Percentiles rank a stretch among this genome's conserved stretches.
These are phyloP conservation scores for Solanum ossicruentum DNA, from an alignment of 257 asterid species.

Conservation along the genomic window DNA sequence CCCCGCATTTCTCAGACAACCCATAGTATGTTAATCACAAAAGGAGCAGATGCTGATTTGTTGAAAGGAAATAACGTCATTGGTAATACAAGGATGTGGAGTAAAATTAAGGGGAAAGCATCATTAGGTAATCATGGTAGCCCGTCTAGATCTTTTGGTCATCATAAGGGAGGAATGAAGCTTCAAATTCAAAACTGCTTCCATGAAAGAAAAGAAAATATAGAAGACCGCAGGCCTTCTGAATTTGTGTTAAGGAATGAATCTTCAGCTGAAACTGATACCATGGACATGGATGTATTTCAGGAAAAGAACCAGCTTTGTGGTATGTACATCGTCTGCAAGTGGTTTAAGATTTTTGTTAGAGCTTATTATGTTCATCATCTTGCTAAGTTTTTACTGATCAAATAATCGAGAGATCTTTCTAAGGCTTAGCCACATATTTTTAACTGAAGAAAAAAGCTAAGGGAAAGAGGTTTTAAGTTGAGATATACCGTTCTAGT, in stretches of 20 bases:
- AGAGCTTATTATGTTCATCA: neutral
- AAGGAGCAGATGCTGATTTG: conserved; percentile 21
- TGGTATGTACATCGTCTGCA: conserved; percentile 14
- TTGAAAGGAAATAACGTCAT: conserved; percentile 15
- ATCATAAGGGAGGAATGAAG: conserved; percentile 22
- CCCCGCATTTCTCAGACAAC: conserved; percentile 47
- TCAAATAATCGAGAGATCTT: neutral
- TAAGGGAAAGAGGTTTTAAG: neutral
- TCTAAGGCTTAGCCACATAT: neutral
- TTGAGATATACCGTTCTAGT: neutral
- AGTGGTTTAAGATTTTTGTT: neutral
- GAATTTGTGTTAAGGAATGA: conserved; percentile 31
- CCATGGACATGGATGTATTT: conserved; percentile 34
- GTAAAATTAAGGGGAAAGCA: conserved; percentile 10
- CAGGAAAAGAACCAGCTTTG: conserved; percentile 21
- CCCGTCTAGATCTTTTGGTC: conserved; percentile 17
- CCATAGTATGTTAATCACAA: conserved; percentile 27
- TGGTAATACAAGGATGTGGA: conserved; percentile 5
- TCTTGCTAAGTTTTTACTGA: neutral
- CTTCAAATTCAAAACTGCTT: conserved; percentile 29
- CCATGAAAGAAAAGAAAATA: conserved; percentile 22
- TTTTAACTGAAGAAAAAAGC: neutral
- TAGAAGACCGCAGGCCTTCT: conserved; percentile 8
- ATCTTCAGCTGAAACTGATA: conserved; percentile 68
- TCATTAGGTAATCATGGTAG: conserved; percentile 6